Conservation (phyloP, 1,139 yeast species). For the Eremothecium sinecaudum region DNA sequence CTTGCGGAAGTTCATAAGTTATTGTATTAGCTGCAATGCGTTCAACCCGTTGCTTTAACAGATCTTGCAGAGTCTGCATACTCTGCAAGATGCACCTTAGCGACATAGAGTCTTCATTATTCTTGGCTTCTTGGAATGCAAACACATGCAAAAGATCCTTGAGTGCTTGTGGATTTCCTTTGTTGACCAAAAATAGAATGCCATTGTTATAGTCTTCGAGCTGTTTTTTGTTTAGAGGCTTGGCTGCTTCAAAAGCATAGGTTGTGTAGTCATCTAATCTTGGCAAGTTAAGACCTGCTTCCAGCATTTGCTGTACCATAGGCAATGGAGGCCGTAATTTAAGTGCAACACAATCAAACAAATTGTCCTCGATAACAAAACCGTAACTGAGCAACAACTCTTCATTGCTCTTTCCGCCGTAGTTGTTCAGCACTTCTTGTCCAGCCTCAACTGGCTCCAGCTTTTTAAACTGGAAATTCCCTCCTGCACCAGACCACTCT, state of each 20-base stretch:
- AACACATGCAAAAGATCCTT: conserved; percentile 41
- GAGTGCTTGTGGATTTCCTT: conserved; percentile 17
- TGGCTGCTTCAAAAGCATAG: conserved; percentile 29
- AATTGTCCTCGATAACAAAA: conserved; percentile 53
- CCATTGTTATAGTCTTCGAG: conserved; percentile 32
- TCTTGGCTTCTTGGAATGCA: conserved; percentile 40
- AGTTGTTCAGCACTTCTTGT: conserved; percentile 60
- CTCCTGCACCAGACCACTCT: conserved; percentile 43
- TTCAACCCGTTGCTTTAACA: conserved; percentile 19
- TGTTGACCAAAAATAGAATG: conserved; percentile 37
- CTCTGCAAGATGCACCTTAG: conserved; percentile 53
- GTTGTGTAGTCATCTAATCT: conserved; percentile 35
- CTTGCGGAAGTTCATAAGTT: background rate
- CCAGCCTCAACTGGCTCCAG: conserved; percentile 28
- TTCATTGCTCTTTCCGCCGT: conserved; percentile 80
- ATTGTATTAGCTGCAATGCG: background rate
- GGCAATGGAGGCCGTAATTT: conserved; percentile 41
- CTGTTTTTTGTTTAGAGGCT: conserved; percentile 16
- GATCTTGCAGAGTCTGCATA: conserved; percentile 32
- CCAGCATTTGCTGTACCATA: conserved; percentile 25
- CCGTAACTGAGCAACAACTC: conserved; percentile 56
- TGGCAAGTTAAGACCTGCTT: conserved; percentile 40
- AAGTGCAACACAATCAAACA: conserved; percentile 53
- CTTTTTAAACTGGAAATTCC: conserved; percentile 21
- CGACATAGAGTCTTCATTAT: conserved; percentile 37